These are phyloP conservation scores for Coemansia sp. DNA, from an alignment of 192 early-diverging fungal species.

Conservation along the genomic window DNA sequence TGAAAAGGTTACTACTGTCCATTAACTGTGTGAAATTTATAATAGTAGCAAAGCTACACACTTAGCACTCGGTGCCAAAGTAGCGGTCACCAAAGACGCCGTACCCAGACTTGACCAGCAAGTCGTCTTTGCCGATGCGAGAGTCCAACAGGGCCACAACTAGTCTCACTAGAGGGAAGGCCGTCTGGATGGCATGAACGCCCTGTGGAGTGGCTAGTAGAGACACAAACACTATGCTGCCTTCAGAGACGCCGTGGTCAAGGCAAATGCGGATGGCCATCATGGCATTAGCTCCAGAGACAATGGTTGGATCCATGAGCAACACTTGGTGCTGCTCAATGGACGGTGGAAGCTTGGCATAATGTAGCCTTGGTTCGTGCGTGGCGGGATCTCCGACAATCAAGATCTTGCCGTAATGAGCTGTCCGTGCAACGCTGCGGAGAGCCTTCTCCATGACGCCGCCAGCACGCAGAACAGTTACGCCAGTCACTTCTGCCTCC, in stretches of 20 bases:
- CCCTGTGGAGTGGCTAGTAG: conserved; percentile 79
- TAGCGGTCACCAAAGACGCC: conserved; percentile 82
- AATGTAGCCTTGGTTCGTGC: conserved; percentile 88
- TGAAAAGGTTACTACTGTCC: conserved; percentile 10
- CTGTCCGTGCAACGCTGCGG: conserved; percentile 75
- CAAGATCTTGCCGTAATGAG: conserved; percentile 84
- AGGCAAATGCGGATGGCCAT: conserved; percentile 94
- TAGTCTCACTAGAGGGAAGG: conserved; percentile 79
- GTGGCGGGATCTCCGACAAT: conserved; percentile 78
- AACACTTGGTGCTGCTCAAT: conserved; percentile 64
- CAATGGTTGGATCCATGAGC: conserved; percentile 85
- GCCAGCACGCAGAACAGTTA: conserved; percentile 84
- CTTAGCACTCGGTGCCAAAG: conserved; percentile 53
- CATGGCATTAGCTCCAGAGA: conserved; percentile 88
- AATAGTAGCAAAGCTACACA: background rate
- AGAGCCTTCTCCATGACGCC: conserved; percentile 89
- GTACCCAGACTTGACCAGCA: conserved; percentile 78
- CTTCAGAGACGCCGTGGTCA: conserved; percentile 85
- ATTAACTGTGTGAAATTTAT: background rate
- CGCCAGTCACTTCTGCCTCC: conserved; percentile 56
- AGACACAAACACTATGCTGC: conserved; percentile 81
- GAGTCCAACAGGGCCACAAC: conserved; percentile 81
- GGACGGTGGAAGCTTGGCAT: conserved; percentile 73
- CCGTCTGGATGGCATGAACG: conserved; percentile 71
- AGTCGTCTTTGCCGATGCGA: conserved; percentile 59